Base-by-base conservation (phyloP, 1,284 basidiomycete species). In the Ganoderma leucocontextum region DNA sequence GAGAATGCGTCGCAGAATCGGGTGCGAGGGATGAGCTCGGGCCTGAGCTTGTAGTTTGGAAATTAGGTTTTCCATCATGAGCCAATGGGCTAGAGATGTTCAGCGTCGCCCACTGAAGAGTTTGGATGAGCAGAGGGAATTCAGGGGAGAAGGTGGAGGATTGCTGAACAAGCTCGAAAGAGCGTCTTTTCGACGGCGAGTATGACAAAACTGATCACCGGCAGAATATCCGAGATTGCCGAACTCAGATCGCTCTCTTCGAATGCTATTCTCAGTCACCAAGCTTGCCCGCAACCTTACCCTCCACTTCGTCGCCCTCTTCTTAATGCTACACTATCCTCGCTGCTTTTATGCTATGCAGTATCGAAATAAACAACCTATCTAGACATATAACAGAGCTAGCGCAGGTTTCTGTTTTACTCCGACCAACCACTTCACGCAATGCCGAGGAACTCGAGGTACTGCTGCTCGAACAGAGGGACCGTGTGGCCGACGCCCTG, bases 401-500 rank as follows among this genome's bases (percentile, higher is more conserved):
- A 52, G 22, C 5, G 12, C 22, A 8, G 7, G 9, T 36, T 36
- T 55, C 33, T 2, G 29, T 15, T 13, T 41, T 42, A 60, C 6
- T 65, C 47, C 47, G 12, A 13, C 22, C 22, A 55, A 55, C 52
- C 8, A 17, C 33, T 3, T 55, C 52, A 72, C 10, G 71, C 71
- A 44, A 72, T 70, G 0, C 71, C 71, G 25, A 73, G 60, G 62
- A 73, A 73, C 64, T 73, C 57, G 17, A 73, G 58, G 60, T 73
- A 73, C 41, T 70, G 72, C 49, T 70, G 67, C 66, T 73, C 72
- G 64, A 71, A 73, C 57, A 73, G 64, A 41, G 72, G 72, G 9
- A 73, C 70, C 52, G 82, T 84, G 77, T 86, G 85, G 39, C 81
- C 82, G 10, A 86, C 82, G 35, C 81, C 82, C 62, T 78, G 74